phyloP scores from a whole-genome alignment of 2,329 filamentous ascomycete species.

The Microcyclospora pomicola region DNA sequence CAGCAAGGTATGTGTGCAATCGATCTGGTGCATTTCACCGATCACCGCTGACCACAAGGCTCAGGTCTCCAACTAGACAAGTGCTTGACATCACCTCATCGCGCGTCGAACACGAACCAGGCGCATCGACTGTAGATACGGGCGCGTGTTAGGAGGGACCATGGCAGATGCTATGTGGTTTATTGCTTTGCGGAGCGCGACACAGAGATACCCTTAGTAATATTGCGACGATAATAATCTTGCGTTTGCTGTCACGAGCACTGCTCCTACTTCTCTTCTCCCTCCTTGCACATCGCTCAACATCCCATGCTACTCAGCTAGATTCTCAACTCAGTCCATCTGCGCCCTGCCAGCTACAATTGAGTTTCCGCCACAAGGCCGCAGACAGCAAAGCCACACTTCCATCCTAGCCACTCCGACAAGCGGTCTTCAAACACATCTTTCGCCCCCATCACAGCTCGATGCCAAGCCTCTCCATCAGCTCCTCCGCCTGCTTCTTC shows the following conservation, averaged over 20 bases:
- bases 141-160: too few relatives aligned
- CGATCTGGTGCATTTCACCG: too few relatives aligned
- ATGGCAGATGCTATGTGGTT: too few relatives aligned
- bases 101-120: neutral
- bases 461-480: slow-evolving; percentile 25
- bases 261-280: neutral
- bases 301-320: neutral
- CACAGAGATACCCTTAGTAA: too few relatives aligned
- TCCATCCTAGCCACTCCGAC: neutral
- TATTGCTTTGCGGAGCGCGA: too few relatives aligned
- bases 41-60: too few relatives aligned
- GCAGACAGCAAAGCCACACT: neutral
- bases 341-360: too few relatives aligned
- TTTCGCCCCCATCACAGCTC: slow-evolving; percentile 7
- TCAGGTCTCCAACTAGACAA: slow-evolving; percentile 6
- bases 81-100: neutral
- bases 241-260: neutral
- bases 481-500: slow-evolving; percentile 29
- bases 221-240: neutral
- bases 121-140: neutral
- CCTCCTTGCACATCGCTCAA: neutral
- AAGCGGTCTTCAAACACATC: neutral
- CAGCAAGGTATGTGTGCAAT: slow-evolving; percentile 1
- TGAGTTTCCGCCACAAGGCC: too few relatives aligned
- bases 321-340: neutral